phyloP scores from a whole-genome alignment of 129 eudicot genomes.

The Erigeron canadensis region DNA sequence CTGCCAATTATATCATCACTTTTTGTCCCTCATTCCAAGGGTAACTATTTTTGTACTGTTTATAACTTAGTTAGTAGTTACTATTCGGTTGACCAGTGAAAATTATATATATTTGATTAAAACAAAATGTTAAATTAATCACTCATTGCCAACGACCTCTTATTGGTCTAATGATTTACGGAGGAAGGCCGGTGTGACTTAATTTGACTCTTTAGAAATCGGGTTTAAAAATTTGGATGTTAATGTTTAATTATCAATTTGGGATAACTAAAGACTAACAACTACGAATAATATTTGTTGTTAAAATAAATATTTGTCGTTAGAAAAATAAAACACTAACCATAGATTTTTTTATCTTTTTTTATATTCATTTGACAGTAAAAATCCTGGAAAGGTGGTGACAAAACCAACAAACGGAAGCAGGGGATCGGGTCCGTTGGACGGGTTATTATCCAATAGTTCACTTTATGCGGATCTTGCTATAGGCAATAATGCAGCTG shows the following conservation, averaged over 20 bases:
- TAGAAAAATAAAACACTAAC: too few relatives aligned
- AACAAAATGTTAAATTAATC: too few relatives aligned
- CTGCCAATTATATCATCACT: constrained; percentile 56
- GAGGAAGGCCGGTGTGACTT: too few relatives aligned
- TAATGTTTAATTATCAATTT: too few relatives aligned
- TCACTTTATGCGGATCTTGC: constrained; percentile 69
- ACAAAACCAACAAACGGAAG: constrained; percentile 28
- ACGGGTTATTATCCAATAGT: constrained; percentile 55
- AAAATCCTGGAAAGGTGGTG: constrained; percentile 34
- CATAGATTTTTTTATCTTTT: not conserved
- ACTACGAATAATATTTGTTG: too few relatives aligned
- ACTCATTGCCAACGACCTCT: too few relatives aligned
- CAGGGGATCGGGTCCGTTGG: constrained; percentile 32
- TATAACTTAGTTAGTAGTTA: not conserved
- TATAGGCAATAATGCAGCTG: constrained; percentile 30
- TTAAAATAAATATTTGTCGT: too few relatives aligned
- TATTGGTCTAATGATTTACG: too few relatives aligned
- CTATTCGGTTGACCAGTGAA: not conserved
- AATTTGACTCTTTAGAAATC: too few relatives aligned
- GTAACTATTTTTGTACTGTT: constrained; percentile 33
- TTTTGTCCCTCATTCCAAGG: constrained; percentile 59
- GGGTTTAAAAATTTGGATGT: too few relatives aligned
- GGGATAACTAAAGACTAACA: too few relatives aligned
- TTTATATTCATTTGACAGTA: constrained; percentile 29
- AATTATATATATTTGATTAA: not conserved